Conservation (phyloP, 2,329 filamentous ascomycete genomes). For the Kalmusia sp. region DNA sequence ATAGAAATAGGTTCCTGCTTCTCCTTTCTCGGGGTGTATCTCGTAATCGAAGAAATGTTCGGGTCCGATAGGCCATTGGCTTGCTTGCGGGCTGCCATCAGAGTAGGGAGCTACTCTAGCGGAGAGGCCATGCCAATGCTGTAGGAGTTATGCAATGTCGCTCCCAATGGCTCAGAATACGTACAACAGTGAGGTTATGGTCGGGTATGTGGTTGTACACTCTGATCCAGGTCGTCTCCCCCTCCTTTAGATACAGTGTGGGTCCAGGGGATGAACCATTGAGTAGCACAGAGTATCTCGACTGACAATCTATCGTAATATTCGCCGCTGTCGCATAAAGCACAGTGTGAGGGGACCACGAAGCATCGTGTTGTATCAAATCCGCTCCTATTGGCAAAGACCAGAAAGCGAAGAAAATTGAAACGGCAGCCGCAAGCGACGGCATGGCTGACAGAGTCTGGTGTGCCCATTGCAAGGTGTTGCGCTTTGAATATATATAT, state of each 20-base stretch:
- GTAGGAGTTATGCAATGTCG: background rate
- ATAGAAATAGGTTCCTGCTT: slow-evolving; percentile 72
- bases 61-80: slow-evolving; percentile 71
- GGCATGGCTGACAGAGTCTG: background rate
- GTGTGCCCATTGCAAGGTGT: background rate
- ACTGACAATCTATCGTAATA: slow-evolving; percentile 55
- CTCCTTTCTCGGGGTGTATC: slow-evolving; percentile 58
- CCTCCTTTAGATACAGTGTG: slow-evolving; percentile 54
- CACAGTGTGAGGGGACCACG: slow-evolving; percentile 53
- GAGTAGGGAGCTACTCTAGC: slow-evolving; percentile 64
- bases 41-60: slow-evolving; percentile 73
- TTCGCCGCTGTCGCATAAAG: slow-evolving; percentile 55
- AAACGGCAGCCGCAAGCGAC: background rate
- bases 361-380: slow-evolving; percentile 17
- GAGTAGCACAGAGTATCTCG: slow-evolving; percentile 56
- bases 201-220: slow-evolving; percentile 65
- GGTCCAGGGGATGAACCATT: slow-evolving; percentile 64
- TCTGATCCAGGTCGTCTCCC: slow-evolving; percentile 60
- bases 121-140: slow-evolving; percentile 73
- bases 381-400: background rate
- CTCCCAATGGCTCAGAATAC: background rate
- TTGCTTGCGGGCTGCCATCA: slow-evolving; percentile 66
- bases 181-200: slow-evolving; percentile 64
- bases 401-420: background rate
- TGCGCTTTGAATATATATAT: background rate